Evolutionary conservation across 2,329 filamentous ascomycete genomes (phyloP).

Genomic region (Periglandula ipomoeae): DNA sequence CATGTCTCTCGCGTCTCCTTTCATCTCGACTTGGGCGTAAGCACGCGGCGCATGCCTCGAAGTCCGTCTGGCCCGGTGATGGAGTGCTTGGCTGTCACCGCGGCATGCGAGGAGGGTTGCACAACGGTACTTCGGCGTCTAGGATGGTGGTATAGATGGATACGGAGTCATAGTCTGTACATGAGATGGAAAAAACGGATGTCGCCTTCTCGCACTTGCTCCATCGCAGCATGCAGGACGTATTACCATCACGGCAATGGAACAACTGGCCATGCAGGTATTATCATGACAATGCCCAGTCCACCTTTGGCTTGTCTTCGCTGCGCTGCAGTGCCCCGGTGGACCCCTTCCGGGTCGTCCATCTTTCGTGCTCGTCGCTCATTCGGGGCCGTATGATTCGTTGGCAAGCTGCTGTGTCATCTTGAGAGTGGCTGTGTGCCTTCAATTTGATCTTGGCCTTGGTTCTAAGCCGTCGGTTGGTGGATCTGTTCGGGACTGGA

Average conservation of each 20-base stretch:
- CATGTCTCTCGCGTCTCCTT: not conserved
- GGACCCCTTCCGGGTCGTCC: not conserved
- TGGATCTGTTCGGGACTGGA: not conserved
- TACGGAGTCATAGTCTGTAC: too few species aligned
- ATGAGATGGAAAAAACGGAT: not conserved
- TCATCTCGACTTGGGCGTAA: not conserved
- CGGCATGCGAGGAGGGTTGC: not conserved
- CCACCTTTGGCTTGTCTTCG: not conserved
- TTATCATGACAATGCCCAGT: too few species aligned
- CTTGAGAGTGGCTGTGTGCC: conserved; percentile 3
- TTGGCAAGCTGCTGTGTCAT: not conserved
- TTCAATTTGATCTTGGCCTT: not conserved
- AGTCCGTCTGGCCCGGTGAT: not conserved
- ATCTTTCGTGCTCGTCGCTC: not conserved
- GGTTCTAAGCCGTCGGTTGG: not conserved
- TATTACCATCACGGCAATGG: too few species aligned
- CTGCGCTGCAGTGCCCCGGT: not conserved
- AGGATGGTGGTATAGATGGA: too few species aligned
- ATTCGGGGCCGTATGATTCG: not conserved
- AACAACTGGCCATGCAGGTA: too few species aligned
- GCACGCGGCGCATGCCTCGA: not conserved
- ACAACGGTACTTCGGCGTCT: not conserved
- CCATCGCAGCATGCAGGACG: too few species aligned
- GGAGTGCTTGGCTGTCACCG: not conserved
- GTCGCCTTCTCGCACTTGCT: not conserved